A percentile compares a stretch with the other conserved stretches of the same genome.
Evolutionary conservation across 163 green algal genomes (phyloP).

Genomic region (Scenedesmus sp.): DNA sequence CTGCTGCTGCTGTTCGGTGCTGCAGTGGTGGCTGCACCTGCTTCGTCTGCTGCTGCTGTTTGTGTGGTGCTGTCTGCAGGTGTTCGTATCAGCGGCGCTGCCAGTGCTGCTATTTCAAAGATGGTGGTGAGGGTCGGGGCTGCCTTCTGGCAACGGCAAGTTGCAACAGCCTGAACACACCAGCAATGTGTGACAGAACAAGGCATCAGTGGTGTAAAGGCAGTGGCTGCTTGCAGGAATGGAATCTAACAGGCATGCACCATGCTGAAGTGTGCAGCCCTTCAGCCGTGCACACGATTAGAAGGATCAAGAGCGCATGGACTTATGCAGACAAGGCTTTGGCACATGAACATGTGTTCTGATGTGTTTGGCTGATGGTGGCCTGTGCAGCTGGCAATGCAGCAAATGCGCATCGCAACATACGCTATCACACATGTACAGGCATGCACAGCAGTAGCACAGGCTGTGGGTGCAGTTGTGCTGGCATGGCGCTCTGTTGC

Average conservation of each 20-base stretch:
- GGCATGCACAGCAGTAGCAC: not conserved
- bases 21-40: not conserved
- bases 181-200: not conserved
- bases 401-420: not conserved
- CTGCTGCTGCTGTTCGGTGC: not conserved
- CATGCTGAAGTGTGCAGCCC: too few relatives aligned
- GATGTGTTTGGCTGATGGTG: not conserved
- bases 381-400: not conserved
- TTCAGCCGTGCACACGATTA: too few relatives aligned
- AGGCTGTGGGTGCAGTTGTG: not conserved
- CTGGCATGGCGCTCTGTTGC: too few relatives aligned
- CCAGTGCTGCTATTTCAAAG: slow-evolving; percentile 46
- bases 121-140: slow-evolving; percentile 48
- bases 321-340: too few relatives aligned
- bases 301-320: too few relatives aligned
- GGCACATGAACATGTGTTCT: not conserved
- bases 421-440: not conserved
- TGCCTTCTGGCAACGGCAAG: slow-evolving; percentile 30
- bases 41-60: not conserved
- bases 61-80: slow-evolving; percentile 7
- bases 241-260: not conserved
- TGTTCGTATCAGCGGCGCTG: slow-evolving; percentile 29
- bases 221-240: not conserved
- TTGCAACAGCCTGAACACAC: slow-evolving; percentile 18
- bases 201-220: not conserved